These are phyloP conservation scores for Rehmannia glutinosa DNA, from an alignment of 257 asterid genomes.

Conservation along the genomic window DNA sequence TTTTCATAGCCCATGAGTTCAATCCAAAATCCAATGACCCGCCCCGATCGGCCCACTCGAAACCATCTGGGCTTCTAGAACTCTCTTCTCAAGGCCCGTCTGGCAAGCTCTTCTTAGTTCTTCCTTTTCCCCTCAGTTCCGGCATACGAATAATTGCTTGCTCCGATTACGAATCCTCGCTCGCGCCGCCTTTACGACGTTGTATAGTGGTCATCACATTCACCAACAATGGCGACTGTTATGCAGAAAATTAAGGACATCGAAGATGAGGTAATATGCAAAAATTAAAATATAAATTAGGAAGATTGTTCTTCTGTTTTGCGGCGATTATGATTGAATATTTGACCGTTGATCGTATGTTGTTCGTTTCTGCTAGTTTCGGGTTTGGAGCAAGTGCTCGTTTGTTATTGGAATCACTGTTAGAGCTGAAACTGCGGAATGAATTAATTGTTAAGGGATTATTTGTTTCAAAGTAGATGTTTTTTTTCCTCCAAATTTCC, in stretches of 20 bases:
- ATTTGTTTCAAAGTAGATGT: neutral
- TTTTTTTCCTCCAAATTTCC: neutral
- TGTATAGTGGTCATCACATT: conserved; percentile 8
- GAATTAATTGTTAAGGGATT: neutral
- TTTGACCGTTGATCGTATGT: neutral
- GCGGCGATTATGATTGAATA: conserved; percentile 9
- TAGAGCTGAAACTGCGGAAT: conserved; percentile 3
- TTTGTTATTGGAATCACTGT: neutral
- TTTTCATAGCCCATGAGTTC: neutral
- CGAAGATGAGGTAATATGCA: conserved; percentile 83
- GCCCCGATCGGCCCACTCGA: neutral
- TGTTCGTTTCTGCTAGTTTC: neutral
- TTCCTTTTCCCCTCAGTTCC: conserved; percentile 11
- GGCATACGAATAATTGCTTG: conserved; percentile 7
- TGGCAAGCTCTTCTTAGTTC: neutral
- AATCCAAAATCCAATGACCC: neutral
- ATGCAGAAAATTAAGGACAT: conserved; percentile 99
- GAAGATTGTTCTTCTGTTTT: neutral
- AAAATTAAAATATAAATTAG: neutral
- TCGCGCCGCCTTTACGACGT: conserved; percentile 21
- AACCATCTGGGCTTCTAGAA: conserved; percentile 10
- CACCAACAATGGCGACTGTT: conserved; percentile 70
- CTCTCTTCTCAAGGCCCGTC: conserved; percentile 16
- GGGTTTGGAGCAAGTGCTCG: neutral
- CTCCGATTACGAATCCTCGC: conserved; percentile 11